Evolutionary conservation across 2,329 filamentous ascomycete species (phyloP), one percentile per base, ranked within the genome.

Genomic region (Ophioceras dolichostomum): DNA sequence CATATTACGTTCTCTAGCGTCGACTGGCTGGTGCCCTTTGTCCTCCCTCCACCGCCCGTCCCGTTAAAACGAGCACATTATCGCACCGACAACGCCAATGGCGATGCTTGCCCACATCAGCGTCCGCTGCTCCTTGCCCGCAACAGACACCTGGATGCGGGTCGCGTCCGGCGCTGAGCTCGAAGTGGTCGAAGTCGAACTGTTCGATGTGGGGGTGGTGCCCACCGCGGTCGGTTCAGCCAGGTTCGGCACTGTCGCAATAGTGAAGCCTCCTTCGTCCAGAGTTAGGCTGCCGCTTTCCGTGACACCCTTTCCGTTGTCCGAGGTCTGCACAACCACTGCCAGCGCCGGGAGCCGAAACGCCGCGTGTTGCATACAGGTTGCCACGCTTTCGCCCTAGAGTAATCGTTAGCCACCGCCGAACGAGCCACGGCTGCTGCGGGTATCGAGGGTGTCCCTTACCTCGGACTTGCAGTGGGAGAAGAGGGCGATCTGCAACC

Each of bases 21-120:
- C 12, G 7, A 14, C n/a, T 10, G 21, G 9, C n/a, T n/a, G 28
- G 8, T 12, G 22, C 22, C 22, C 7, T 12, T 12, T 26, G 8
- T 26, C 22, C 22, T 12, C 22, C 22, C 22, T 26, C 12, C 22
- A 8, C 22, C 22, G 8, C 22, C 22, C 22, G 12, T 26, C 8
- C 22, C 22, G n/a, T 50, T 42, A 53, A 39, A 50, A 52, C 10
- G 43, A 45, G 16, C 45, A 40, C 50, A 52, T 51, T 20, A 50
- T 48, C 12, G 49, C 35, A 2, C 43, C 49, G 17, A 53, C 47
- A 8, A 43, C 41, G 13, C 45, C 47, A 4, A 53, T 52, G 12
- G 45, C 51, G 32, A 45, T 28, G 4, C 37, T 38, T 44, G 48
- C 49, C 45, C 47, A 51, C 6, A 43, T 34, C 29, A 50, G 33